A percentile compares a stretch with the other conserved stretches of the same genome.
These are phyloP conservation scores for Sherardia arvensis DNA, from an alignment of 257 asterid genomes.

Conservation along the genomic window DNA sequence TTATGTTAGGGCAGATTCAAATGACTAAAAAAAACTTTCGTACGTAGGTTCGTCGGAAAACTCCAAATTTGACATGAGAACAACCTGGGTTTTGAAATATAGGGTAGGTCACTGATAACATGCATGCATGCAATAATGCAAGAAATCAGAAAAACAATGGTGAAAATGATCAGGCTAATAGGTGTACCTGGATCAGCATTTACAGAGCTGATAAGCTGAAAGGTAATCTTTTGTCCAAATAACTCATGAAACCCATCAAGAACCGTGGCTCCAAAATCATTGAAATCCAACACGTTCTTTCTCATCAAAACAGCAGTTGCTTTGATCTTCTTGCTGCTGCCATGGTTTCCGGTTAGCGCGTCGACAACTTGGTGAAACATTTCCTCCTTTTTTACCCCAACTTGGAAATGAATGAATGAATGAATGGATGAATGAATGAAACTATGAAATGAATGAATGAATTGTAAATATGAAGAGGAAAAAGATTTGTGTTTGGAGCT, in stretches of 20 bases:
- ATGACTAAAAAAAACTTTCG: no score
- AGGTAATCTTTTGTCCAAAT: conserved; percentile 31
- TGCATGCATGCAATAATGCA: not conserved
- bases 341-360: not conserved
- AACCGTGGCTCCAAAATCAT: conserved; percentile 29
- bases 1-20: no score
- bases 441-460: not conserved
- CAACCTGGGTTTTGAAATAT: no score
- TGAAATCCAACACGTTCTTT: conserved; percentile 45
- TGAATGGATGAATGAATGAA: not conserved
- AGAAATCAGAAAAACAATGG: not conserved
- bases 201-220: conserved; percentile 38
- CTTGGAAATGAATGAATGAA: not conserved
- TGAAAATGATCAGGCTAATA: not conserved
- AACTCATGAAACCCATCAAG: conserved; percentile 40
- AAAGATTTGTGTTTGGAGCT: no score
- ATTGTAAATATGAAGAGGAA: no score
- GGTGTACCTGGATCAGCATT: conserved; percentile 21
- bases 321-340: conserved; percentile 15
- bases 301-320: conserved; percentile 51
- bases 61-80: no score
- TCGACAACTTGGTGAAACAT: conserved; percentile 4
- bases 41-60: no score
- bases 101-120: no score
- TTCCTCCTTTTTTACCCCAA: not conserved